Evolutionary conservation across 1,139 yeast species (phyloP).

Genomic region (Diutina scorzettiae): DNA sequence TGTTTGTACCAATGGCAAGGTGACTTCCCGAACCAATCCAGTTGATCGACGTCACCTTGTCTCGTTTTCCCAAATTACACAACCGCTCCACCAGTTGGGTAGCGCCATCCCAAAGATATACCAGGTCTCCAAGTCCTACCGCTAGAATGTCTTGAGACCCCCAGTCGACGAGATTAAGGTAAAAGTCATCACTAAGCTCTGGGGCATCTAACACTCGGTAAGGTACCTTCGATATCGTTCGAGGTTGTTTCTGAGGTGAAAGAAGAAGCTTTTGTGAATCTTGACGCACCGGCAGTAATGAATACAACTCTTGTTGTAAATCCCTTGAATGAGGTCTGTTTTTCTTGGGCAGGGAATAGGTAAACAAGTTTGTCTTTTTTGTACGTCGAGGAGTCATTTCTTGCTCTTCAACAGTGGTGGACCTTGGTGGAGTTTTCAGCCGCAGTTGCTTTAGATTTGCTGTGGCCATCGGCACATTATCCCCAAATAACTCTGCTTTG

Average conservation of each 20-base stretch:
- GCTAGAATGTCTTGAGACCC: conserved; percentile 82
- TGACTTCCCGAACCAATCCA: conserved; percentile 97
- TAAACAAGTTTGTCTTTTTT: conserved; percentile 47
- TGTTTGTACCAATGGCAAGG: conserved; percentile 80
- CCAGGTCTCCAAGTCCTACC: conserved; percentile 82
- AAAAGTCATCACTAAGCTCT: conserved; percentile 86
- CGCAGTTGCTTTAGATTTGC: conserved; percentile 13
- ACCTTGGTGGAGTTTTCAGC: conserved; percentile 6
- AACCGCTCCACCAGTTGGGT: conserved; percentile 76
- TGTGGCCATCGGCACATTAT: conserved; percentile 52
- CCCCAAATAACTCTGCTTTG: conserved; percentile 87
- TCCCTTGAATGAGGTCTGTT: conserved; percentile 49
- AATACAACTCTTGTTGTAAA: conserved; percentile 62
- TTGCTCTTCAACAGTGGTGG: conserved; percentile 8
- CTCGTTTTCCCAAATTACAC: conserved; percentile 50
- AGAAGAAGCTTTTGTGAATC: conserved; percentile 72
- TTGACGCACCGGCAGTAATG: conserved; percentile 78
- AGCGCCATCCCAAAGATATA: conserved; percentile 84
- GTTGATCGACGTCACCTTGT: conserved; percentile 67
- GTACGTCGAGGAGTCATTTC: conserved; percentile 18
- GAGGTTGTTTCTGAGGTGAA: conserved; percentile 70
- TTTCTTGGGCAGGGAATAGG: conserved; percentile 60
- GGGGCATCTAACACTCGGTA: conserved; percentile 95
- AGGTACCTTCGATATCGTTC: conserved; percentile 78
- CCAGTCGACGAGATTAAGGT: conserved; percentile 90